Base-by-base conservation (phyloP, 371 early-diverging fungal genomes). In the Fennellomyces sp. region DNA sequence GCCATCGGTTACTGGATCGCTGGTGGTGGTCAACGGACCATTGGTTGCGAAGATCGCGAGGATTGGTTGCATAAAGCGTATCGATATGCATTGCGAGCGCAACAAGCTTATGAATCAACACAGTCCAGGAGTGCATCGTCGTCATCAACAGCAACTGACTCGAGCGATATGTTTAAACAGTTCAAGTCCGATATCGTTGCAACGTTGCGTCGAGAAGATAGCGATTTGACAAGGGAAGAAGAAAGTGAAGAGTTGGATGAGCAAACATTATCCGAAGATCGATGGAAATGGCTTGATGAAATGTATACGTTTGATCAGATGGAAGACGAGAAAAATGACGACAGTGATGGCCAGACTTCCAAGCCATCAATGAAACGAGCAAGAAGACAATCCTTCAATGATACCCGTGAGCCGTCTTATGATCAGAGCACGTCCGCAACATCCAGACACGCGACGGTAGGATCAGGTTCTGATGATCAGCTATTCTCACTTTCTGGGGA, bases 1-100 rank as follows among this genome's bases (percentile, higher is more conserved):
- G 72, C 70, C 2, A 60, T 70, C 19, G 72, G 70, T 11, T 66
- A 59, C 38, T 76, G 58, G 58, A 41, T 63, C 36, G 71, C 66
- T 1, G 39, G 53, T 15, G 61, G 65, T 1, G 65, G 60, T 8
- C 28, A 49, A 17, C 30, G 33, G 19, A 50, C 39, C 15, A 65
- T 38, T 36, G 65, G 60, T 19, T 51, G 54, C n/a, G 56, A 59
- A 49, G 65, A 65, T 31, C 55, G 65, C 1, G n/a, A 49, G 21
- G 60, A 50, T n/a, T 65, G 65, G 65, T 28, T 65, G 21, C 13
- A 21, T 2, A 50, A 55, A 38, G 59, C 65, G 15, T 36, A 48
- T 3, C 15, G 21, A 5, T 60, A 39, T 39, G 13, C 13, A 11
- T 13, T 13, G 13, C 39, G 39, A 39, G 39, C 39, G 5, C 7